Evolutionary conservation across 2,329 filamentous ascomycete species (phyloP), one percentile per base, ranked within the genome.

Genomic region (Fusarium miscanthi): DNA sequence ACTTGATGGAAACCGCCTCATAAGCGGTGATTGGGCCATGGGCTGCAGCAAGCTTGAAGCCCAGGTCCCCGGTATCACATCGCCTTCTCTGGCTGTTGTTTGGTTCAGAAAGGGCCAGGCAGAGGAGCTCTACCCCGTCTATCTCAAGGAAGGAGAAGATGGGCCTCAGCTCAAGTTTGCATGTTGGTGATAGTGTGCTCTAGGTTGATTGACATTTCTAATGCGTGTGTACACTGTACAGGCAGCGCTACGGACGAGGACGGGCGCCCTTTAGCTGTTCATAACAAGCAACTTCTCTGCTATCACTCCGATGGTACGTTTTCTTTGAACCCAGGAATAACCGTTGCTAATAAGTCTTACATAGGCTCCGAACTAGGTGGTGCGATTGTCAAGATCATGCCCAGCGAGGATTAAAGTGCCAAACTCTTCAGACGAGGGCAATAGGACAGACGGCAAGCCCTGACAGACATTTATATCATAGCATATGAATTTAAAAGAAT

Each of bases 291-390:
- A 4, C 12, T 51, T 51, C 12, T 51, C n/a, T 51, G 8, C 12
- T 25, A 35, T 21, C 6, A 8, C n/a, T 8, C n/a, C 6, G 31
- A 11, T 12, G 7, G 49, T 52, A 37, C 10, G 33, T 37, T 3
- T 27, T 14, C 8, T 11, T 11, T 0, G 5, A 52, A 4, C 6
- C 5, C 1, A 3, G 6, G n/a, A 21, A n/a, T 27, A 11, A 37
- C 9, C 10, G 19, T n/a, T 10, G 33, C 49, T 52, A 52, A 52
- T 27, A 11, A 19, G 3, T 3, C 19, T 13, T 12, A 13, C 21
- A 8, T 5, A 49, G 46, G 4, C 5, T 8, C 3, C 4, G 46
- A 17, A 3, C 4, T 6, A 19, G 5, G 7, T 0, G 5, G 7
- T 0, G 12, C n/a, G 8, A 8, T 11, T 13, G 46, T 49, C 21